Percentiles rank a stretch among this genome's conserved stretches.
phyloP scores from a whole-genome alignment of 805 yeast genomes.

The Myxozyma geophila region DNA sequence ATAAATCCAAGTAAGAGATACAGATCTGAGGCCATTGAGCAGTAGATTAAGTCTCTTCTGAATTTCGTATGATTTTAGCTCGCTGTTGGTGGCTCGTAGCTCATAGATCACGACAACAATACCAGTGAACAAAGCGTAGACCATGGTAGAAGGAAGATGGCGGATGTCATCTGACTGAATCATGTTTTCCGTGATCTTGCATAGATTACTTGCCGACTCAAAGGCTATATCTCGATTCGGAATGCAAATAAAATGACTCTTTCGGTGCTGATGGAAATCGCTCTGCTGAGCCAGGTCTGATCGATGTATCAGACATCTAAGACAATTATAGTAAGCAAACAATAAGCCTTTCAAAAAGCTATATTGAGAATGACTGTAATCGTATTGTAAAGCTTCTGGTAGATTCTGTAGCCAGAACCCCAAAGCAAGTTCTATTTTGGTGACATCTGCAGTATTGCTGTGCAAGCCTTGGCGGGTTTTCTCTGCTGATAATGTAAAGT shows the following conservation, averaged over 20 bases:
- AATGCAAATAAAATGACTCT: slow-evolving; percentile 44
- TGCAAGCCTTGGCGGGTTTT: slow-evolving; percentile 49
- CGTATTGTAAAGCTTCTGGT: slow-evolving; percentile 65
- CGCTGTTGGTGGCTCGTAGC: slow-evolving; percentile 44
- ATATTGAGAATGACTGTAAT: slow-evolving; percentile 60
- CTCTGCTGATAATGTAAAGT: slow-evolving; percentile 70
- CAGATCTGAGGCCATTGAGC: no score
- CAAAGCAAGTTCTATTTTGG: slow-evolving; percentile 74
- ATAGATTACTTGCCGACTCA: slow-evolving; percentile 77
- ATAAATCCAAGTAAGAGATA: no score
- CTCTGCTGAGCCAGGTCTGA: slow-evolving; percentile 55
- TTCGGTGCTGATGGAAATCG: slow-evolving; percentile 11
- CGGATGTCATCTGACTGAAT: slow-evolving; percentile 54
- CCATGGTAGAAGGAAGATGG: slow-evolving; percentile 60
- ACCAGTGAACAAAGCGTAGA: slow-evolving; percentile 64
- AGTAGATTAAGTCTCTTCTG: no score
- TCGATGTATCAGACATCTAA: slow-evolving; percentile 70
- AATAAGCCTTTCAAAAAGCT: slow-evolving; percentile 61
- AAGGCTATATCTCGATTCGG: slow-evolving; percentile 82
- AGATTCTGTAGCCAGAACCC: slow-evolving; percentile 73
- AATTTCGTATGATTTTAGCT: no score
- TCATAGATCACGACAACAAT: slow-evolving; percentile 71
- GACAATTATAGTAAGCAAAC: slow-evolving; percentile 70
- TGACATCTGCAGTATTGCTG: slow-evolving; percentile 53
- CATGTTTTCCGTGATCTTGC: slow-evolving; percentile 62